These are phyloP conservation scores for Cnidoscolus chayamansa DNA, from an alignment of 441 rosid species.

Conservation along the genomic window DNA sequence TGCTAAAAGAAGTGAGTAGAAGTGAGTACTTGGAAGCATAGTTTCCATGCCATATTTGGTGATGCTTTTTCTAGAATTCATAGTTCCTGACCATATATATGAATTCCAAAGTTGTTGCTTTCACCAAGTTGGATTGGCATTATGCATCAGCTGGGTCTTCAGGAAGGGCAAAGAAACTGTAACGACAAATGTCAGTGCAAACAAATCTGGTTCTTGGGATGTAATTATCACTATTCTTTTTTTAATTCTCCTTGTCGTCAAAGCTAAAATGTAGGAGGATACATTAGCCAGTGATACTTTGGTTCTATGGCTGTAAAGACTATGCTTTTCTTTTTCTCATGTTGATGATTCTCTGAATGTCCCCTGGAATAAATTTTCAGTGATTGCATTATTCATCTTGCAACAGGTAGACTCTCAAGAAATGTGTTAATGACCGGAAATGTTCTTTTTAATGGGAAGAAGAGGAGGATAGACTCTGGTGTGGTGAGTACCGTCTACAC, in stretches of 20 bases:
- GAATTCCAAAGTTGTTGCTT: not conserved
- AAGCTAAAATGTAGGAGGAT: not conserved
- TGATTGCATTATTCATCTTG: not conserved
- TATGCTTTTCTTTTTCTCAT: not conserved
- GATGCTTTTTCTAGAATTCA: too few relatives aligned
- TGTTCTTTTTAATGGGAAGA: slow-evolving; percentile 80
- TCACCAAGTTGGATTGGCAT: not conserved
- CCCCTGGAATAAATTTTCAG: not conserved
- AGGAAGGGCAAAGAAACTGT: not conserved
- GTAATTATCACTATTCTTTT: not conserved
- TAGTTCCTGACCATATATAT: too few relatives aligned
- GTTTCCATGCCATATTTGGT: not conserved
- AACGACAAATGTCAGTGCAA: not conserved
- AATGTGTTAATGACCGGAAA: slow-evolving; percentile 86
- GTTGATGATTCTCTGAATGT: not conserved
- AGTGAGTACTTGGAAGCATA: not conserved
- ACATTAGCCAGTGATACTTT: too few relatives aligned
- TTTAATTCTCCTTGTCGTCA: not conserved
- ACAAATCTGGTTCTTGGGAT: not conserved
- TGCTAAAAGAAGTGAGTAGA: not conserved
- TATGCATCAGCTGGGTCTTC: not conserved
- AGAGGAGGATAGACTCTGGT: slow-evolving; percentile 56
- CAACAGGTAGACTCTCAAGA: slow-evolving; percentile 82
- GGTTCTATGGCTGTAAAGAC: not conserved
- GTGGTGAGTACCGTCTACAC: slow-evolving; percentile 49